phyloP scores from a whole-genome alignment of 192 early-diverging fungal genomes.

The Entrophospora sp. region DNA sequence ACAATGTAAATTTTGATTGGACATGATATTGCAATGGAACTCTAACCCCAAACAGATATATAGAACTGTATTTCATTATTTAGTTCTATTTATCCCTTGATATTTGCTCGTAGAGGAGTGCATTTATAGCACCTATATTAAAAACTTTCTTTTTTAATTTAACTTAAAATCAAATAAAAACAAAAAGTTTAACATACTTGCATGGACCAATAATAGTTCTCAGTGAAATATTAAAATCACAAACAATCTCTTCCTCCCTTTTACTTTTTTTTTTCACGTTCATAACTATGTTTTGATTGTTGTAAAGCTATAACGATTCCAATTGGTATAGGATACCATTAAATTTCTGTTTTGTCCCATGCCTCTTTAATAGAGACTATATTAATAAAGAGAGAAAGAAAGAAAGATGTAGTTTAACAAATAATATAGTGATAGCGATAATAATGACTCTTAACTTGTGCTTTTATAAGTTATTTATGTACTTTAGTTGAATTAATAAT shows the following conservation, averaged over 20 bases:
- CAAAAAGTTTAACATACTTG: constrained; percentile 41
- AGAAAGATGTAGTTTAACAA: too few species aligned
- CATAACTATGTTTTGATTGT: constrained; percentile 50
- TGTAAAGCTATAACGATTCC: constrained; percentile 63
- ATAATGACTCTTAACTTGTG: too few species aligned
- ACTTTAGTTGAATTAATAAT: too few species aligned
- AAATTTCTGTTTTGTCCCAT: constrained; percentile 41
- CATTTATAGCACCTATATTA: constrained; percentile 64
- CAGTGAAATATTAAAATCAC: too few species aligned
- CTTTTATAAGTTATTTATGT: too few species aligned
- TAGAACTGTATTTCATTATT: constrained; percentile 85
- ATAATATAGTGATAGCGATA: too few species aligned
- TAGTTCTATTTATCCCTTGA: constrained; percentile 82
- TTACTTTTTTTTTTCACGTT: constrained; percentile 30
- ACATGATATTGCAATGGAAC: too few species aligned
- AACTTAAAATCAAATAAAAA: neutral
- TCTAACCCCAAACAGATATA: constrained; percentile 57
- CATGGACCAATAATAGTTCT: constrained; percentile 70
- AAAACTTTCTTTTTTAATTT: neutral
- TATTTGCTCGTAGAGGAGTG: constrained; percentile 84
- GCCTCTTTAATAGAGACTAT: constrained; percentile 15
- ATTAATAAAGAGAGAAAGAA: too few species aligned
- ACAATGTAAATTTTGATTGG: too few species aligned
- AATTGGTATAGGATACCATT: constrained; percentile 68
- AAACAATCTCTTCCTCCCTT: too few species aligned